Conservation (phyloP, 495 filamentous ascomycete species). For the Oidiodendron maius region DNA sequence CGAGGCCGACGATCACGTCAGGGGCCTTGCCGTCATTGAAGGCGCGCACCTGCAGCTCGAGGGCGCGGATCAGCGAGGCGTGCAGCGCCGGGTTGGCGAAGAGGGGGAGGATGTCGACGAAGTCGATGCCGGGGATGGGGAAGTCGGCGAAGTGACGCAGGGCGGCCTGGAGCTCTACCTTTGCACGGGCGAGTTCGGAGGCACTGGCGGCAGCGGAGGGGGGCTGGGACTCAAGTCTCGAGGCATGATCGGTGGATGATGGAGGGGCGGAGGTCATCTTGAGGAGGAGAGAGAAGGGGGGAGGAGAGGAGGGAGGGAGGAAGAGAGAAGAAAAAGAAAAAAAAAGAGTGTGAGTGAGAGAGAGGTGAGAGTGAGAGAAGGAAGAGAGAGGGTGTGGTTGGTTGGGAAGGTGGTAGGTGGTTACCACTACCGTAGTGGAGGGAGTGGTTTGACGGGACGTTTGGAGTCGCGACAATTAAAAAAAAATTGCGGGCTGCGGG, state of each 20-base stretch:
- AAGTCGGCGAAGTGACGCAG: conserved; percentile 76
- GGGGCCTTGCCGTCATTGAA: conserved; percentile 48
- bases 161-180: conserved; percentile 57
- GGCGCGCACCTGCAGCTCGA: conserved; percentile 74
- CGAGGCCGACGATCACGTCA: conserved; percentile 89
- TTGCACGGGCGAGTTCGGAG: conserved; percentile 90
- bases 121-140: conserved; percentile 87
- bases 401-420: no score
- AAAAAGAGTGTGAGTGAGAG: not conserved
- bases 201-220: conserved; percentile 61
- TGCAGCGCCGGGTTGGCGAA: conserved; percentile 79
- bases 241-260: conserved; percentile 36
- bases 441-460: no score
- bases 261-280: conserved; percentile 45
- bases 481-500: no score
- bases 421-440: no score
- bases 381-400: no score
- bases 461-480: no score
- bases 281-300: conserved; percentile 37
- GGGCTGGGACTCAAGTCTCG: conserved; percentile 46
- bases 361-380: no score
- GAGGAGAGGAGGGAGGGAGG: conserved; percentile 24
- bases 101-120: conserved; percentile 97
- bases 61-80: conserved; percentile 70
- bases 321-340: not conserved